A percentile compares a stretch with the other conserved stretches of the same genome.
These are phyloP conservation scores for Cephaloascus albidus DNA, from an alignment of 805 yeast genomes.

Conservation along the genomic window DNA sequence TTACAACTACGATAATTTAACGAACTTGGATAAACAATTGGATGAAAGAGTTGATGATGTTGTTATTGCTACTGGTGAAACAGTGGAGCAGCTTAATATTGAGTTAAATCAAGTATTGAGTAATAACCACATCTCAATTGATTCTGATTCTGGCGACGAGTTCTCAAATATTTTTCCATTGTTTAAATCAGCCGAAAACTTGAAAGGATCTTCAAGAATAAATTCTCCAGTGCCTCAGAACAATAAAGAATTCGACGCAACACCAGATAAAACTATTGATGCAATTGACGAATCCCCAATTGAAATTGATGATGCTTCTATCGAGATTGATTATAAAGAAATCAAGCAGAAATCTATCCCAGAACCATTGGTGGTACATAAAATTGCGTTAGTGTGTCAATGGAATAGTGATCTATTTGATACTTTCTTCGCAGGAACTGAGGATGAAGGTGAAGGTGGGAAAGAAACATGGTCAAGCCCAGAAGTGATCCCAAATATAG, in stretches of 20 bases:
- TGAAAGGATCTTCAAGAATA: slow-evolving; percentile 4
- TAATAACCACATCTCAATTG: neutral
- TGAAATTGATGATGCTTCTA: neutral
- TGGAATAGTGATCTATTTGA: slow-evolving; percentile 47
- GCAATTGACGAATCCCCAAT: too few species aligned
- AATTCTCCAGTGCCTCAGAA: slow-evolving; percentile 1
- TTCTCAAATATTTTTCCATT: neutral
- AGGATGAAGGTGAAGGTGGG: slow-evolving; percentile 35
- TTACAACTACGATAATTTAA: slow-evolving; percentile 16
- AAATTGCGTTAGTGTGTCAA: slow-evolving; percentile 44
- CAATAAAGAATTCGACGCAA: neutral
- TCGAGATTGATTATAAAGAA: neutral
- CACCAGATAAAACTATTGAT: neutral
- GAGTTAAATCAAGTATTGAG: neutral
- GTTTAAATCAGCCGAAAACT: neutral
- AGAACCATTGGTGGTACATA: slow-evolving; percentile 9
- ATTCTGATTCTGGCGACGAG: neutral
- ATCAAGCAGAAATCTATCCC: slow-evolving; percentile 8
- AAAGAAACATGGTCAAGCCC: slow-evolving; percentile 49
- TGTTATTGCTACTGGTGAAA: neutral
- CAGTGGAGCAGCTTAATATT: neutral
- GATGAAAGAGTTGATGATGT: neutral
- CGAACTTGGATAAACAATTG: slow-evolving; percentile 1
- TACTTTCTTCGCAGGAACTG: slow-evolving; percentile 41
- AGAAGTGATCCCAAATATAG: slow-evolving; percentile 39